Percentiles rank a stretch among this genome's conserved stretches.
Conservation (phyloP, 176 grass and related monocot genomes). For the Urochloa ruziziensis region DNA sequence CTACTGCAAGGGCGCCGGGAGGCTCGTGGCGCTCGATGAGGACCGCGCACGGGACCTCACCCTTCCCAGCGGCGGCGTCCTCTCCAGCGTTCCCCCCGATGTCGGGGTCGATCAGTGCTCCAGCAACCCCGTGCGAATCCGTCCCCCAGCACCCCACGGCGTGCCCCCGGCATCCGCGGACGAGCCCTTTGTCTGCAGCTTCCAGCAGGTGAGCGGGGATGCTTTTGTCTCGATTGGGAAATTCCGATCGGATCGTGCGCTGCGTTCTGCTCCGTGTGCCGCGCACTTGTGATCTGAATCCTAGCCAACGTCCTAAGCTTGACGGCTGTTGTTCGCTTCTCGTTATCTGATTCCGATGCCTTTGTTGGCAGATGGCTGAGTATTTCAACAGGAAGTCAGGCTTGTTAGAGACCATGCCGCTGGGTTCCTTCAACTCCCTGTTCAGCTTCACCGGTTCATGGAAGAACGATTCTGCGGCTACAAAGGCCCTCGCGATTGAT, state of each 20-base stretch:
- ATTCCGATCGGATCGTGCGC: slow-evolving; percentile 29
- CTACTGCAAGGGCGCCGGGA: slow-evolving; percentile 70
- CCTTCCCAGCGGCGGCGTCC: slow-evolving; percentile 32
- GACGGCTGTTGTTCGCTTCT: not conserved
- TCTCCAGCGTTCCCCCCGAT: slow-evolving; percentile 55
- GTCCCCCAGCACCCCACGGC: not conserved
- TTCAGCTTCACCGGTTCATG: slow-evolving; percentile 92
- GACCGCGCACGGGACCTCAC: slow-evolving; percentile 44
- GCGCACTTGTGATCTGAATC: not conserved
- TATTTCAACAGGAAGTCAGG: slow-evolving; percentile 85
- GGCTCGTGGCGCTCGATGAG: slow-evolving; percentile 57
- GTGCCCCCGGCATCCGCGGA: not conserved
- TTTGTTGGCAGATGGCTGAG: slow-evolving; percentile 77
- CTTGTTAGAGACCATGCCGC: slow-evolving; percentile 67
- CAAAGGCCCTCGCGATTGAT: slow-evolving; percentile 84
- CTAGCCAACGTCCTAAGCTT: not conserved
- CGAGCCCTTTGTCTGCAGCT: slow-evolving; percentile 60
- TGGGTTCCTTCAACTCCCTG: slow-evolving; percentile 87
- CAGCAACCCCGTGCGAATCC: slow-evolving; percentile 41
- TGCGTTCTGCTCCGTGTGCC: not conserved
- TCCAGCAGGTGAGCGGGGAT: slow-evolving; percentile 52
- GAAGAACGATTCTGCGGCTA: slow-evolving; percentile 71
- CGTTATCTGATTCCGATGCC: slow-evolving; percentile 18
- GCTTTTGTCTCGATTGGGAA: slow-evolving; percentile 5
- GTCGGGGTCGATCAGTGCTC: slow-evolving; percentile 45